Evolutionary conservation across 768 basidiomycete genomes (phyloP).

Genomic region (Lentinula edodes): DNA sequence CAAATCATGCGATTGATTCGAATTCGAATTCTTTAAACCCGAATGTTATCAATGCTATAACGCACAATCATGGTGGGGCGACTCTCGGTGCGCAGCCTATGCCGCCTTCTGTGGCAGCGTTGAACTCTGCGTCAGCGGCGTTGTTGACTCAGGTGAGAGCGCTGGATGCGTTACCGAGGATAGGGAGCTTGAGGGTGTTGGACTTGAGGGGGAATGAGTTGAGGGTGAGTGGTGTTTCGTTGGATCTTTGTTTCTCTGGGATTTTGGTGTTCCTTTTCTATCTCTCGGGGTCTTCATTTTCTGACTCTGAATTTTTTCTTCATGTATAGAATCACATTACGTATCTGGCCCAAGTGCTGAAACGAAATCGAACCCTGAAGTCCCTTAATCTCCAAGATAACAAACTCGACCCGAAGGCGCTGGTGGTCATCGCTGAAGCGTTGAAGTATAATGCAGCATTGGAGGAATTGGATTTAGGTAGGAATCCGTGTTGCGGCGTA

Average conservation of each 20-base stretch:
- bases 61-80: not conserved
- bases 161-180: constrained; percentile 78
- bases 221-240: constrained; percentile 36
- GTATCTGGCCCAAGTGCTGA: constrained; percentile 92
- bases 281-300: constrained; percentile 1
- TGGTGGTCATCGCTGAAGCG: constrained; percentile 47
- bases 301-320: not conserved
- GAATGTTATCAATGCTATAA: not conserved
- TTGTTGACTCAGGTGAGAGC: constrained; percentile 85
- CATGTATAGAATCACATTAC: constrained; percentile 64
- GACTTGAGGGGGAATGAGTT: constrained; percentile 94
- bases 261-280: not conserved
- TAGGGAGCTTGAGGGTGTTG: constrained; percentile 83
- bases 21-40: not conserved
- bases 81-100: not conserved
- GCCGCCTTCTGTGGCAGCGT: not conserved
- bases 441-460: constrained; percentile 94
- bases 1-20: too few relatives aligned
- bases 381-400: constrained; percentile 94
- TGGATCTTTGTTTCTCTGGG: not conserved
- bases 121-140: constrained; percentile 54
- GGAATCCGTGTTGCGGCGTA: constrained; percentile 92
- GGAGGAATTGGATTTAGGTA: constrained; percentile 90
- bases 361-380: constrained; percentile 92
- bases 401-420: constrained; percentile 77